These are phyloP conservation scores for Tricholomella constricta DNA, from an alignment of 768 basidiomycete genomes.

Conservation along the genomic window DNA sequence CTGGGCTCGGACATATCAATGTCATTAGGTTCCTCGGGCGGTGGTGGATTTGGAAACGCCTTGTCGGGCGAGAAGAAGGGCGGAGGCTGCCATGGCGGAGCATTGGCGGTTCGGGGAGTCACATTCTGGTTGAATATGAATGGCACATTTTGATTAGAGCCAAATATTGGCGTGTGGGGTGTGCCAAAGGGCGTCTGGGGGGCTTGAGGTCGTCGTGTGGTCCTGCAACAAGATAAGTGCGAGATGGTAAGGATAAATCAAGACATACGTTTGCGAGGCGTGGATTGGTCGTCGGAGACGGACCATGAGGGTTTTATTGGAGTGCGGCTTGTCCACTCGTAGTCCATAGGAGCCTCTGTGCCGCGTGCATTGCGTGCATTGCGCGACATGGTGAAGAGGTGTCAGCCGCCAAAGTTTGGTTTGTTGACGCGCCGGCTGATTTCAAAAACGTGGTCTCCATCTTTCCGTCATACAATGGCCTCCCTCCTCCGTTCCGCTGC, in stretches of 20 bases:
- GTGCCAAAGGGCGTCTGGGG: constrained; percentile 40
- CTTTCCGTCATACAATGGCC: constrained; percentile 25
- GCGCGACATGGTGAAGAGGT: constrained; percentile 45
- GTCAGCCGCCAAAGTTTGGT: constrained; percentile 17
- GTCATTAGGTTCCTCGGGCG: constrained; percentile 54
- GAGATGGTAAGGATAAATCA: constrained; percentile 2
- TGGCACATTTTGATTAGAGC: constrained; percentile 65
- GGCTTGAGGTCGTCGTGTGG: constrained; percentile 44
- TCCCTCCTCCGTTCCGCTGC: constrained; percentile 24
- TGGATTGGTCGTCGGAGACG: constrained; percentile 43
- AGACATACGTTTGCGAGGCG: constrained; percentile 69
- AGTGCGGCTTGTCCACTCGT: constrained; percentile 76
- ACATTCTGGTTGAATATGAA: constrained; percentile 62
- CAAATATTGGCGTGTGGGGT: constrained; percentile 55
- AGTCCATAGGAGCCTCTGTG: constrained; percentile 88
- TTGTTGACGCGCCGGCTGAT: constrained; percentile 40
- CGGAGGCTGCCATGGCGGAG: constrained; percentile 69
- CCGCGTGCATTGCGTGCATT: constrained; percentile 16
- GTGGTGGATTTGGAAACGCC: constrained; percentile 50
- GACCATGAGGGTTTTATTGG: constrained; percentile 61
- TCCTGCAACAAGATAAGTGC: constrained; percentile 26
- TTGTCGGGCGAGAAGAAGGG: constrained; percentile 59
- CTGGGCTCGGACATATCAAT: constrained; percentile 78
- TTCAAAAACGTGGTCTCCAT: constrained; percentile 11
- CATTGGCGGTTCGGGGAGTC: constrained; percentile 45